A percentile compares a stretch with the other conserved stretches of the same genome.
Evolutionary conservation across 2,329 filamentous ascomycete genomes (phyloP).

Genomic region (Colletotrichum karsti): DNA sequence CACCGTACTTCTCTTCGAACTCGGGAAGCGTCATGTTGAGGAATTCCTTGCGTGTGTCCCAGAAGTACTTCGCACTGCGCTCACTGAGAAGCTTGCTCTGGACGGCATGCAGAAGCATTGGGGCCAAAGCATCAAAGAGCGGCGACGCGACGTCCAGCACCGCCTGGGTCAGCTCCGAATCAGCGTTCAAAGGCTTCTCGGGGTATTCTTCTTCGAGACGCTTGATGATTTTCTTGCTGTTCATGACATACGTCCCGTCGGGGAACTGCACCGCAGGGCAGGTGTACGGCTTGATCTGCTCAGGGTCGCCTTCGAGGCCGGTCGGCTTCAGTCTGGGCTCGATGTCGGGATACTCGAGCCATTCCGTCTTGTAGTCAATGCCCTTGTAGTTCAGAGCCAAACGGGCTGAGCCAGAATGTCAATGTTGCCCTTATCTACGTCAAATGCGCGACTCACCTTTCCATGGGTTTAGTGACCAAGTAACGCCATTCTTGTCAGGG

Average conservation of each 20-base stretch:
- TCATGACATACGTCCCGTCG: conserved; percentile 69
- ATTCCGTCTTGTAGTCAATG: conserved; percentile 73
- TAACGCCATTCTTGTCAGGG: conserved; percentile 50
- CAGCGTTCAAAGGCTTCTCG: conserved; percentile 63
- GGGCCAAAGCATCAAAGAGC: conserved; percentile 41
- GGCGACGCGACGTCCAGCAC: conserved; percentile 49
- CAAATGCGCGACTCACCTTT: conserved; percentile 59
- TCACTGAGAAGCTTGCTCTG: conserved; percentile 60
- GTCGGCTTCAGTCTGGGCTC: conserved; percentile 57
- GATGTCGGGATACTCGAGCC: conserved; percentile 75
- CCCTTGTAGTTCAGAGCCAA: conserved; percentile 74
- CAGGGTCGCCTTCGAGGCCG: conserved; percentile 55
- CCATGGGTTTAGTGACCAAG: conserved; percentile 77
- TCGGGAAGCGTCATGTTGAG: conserved; percentile 64
- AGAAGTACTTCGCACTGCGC: conserved; percentile 62
- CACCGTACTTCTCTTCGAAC: conserved; percentile 54
- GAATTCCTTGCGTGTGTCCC: conserved; percentile 54
- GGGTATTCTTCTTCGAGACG: conserved; percentile 68
- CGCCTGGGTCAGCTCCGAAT: conserved; percentile 57
- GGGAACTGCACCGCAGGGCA: conserved; percentile 64
- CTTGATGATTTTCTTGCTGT: conserved; percentile 67
- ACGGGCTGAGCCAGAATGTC: conserved; percentile 56
- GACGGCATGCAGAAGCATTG: conserved; percentile 57
- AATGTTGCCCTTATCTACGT: background rate
- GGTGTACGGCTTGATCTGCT: conserved; percentile 52